phyloP scores from a whole-genome alignment of 148 eudicot genomes.

The Camellia granthamiana region DNA sequence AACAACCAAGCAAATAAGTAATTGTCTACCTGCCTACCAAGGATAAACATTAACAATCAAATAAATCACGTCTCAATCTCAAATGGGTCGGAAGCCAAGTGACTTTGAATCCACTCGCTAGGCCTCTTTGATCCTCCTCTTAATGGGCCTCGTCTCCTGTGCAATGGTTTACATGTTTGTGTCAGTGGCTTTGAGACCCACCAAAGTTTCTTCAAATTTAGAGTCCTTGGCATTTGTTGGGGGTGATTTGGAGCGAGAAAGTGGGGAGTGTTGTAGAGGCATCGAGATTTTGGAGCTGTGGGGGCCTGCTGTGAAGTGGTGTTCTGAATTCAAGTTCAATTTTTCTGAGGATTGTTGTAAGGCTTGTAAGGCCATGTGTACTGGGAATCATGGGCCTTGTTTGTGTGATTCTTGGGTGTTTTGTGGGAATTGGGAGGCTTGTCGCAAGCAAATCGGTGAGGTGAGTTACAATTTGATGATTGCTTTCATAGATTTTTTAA shows the following conservation, averaged over 20 bases:
- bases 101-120: slow-evolving; percentile 50
- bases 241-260: slow-evolving; percentile 11
- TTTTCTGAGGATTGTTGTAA: slow-evolving; percentile 12
- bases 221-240: slow-evolving; percentile 9
- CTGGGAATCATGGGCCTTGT: no score
- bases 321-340: slow-evolving; percentile 53
- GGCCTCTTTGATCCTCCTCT: slow-evolving; percentile 46
- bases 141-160: slow-evolving; percentile 50
- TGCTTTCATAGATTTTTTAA: no score
- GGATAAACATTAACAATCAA: no score
- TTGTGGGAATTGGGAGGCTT: no score
- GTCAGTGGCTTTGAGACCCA: slow-evolving; percentile 40
- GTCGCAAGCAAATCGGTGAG: no score
- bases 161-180: slow-evolving; percentile 46
- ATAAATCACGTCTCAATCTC: slow-evolving; percentile 16
- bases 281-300: slow-evolving; percentile 60
- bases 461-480: no score
- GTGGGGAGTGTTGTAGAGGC: slow-evolving; percentile 54
- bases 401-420: no score
- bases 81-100: slow-evolving; percentile 70
- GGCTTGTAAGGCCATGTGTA: no score
- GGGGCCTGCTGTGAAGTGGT: slow-evolving; percentile 75
- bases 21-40: no score
- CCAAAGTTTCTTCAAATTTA: not conserved
- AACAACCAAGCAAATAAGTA: no score